Evolutionary conservation across 139 green algal genomes (phyloP), one percentile per base, ranked within the genome.

Genomic region (Picocystis salinarum): DNA sequence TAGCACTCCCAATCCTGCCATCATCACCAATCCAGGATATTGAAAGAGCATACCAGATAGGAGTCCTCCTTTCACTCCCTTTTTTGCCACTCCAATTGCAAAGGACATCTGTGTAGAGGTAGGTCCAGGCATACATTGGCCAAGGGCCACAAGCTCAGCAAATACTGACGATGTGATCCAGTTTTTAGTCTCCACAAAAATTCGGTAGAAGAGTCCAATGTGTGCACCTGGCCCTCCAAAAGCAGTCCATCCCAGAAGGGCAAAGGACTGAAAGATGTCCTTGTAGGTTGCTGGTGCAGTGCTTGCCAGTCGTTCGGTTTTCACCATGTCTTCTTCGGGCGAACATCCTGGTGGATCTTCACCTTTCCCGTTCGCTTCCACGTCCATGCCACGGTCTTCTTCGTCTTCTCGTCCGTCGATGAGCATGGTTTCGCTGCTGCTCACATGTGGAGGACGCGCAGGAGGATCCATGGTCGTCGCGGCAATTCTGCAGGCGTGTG

Each of bases 111-210:
- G 47, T n/a, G 83, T 93, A 29, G 67, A 82, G 12, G 81, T 83
- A 31, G 85, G 85, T 2, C 85, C 85, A 0, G 82, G 82, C 45
- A 93, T 55, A 22, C 26, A 45, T 55, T 88, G 72, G 1, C 70
- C 71, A 45, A 95, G 61, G 20, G 77, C 71, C 20, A 93, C 74
- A 17, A 95, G 67, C 67, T 95, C 85, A 22, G 71, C 64, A 46
- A 88, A 95, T 5, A 86, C 59, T 0, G 58, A 31, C 9, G 58
- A 31, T 29, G 50, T 75, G 56, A 84, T 66, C 82, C 82, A 93
- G n/a, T 50, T 56, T 24, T 77, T 54, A 41, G 61, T 71, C 33
- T 82, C 62, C 20, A 89, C 73, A 39, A 91, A 74, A 0, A 66
- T 40, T 69, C 81, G 56, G 26, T 85, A 48, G 46, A 85, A 84